These are phyloP conservation scores for Chlamydomonas applanata DNA, from an alignment of 139 green algal species.

Conservation along the genomic window DNA sequence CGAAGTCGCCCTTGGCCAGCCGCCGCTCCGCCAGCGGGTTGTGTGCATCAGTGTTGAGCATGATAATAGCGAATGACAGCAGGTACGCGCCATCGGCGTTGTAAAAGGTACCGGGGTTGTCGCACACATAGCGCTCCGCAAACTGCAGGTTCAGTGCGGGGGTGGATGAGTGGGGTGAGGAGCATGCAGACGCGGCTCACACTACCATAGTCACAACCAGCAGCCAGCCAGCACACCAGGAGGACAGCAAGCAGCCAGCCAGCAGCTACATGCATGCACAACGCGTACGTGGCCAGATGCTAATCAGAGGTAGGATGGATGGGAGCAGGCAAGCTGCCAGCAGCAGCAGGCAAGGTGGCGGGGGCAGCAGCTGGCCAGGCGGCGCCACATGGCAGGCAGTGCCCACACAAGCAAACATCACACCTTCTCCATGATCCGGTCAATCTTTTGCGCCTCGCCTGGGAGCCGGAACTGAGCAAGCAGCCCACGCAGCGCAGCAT, in stretches of 20 bases:
- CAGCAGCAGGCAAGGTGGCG: too few species aligned
- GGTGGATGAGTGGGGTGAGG: too few species aligned
- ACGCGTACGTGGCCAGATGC: too few species aligned
- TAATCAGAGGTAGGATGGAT: too few species aligned
- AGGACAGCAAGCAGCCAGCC: too few species aligned
- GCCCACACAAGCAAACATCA: constrained; percentile 29
- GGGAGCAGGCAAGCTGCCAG: too few species aligned
- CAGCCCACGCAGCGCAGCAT: constrained; percentile 17
- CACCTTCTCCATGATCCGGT: constrained; percentile 93
- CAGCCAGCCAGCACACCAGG: too few species aligned
- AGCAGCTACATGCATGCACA: too few species aligned
- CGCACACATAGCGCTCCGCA: constrained; percentile 37
- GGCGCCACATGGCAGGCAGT: too few species aligned
- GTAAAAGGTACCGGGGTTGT: constrained; percentile 59
- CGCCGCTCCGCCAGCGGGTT: constrained; percentile 87
- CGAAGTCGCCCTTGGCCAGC: constrained; percentile 74
- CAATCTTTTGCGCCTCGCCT: constrained; percentile 86
- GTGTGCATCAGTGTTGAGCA: constrained; percentile 96
- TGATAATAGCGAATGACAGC: constrained; percentile 90
- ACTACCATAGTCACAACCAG: too few species aligned
- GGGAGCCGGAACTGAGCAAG: constrained; percentile 70
- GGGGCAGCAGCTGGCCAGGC: background rate
- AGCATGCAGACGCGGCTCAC: too few species aligned
- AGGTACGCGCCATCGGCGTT: constrained; percentile 85
- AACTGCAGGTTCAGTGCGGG: too few species aligned